Percentiles rank a stretch among this genome's conserved stretches.
Evolutionary conservation across 257 asterid species (phyloP).

Genomic region (Solanum bulbocastanum): DNA sequence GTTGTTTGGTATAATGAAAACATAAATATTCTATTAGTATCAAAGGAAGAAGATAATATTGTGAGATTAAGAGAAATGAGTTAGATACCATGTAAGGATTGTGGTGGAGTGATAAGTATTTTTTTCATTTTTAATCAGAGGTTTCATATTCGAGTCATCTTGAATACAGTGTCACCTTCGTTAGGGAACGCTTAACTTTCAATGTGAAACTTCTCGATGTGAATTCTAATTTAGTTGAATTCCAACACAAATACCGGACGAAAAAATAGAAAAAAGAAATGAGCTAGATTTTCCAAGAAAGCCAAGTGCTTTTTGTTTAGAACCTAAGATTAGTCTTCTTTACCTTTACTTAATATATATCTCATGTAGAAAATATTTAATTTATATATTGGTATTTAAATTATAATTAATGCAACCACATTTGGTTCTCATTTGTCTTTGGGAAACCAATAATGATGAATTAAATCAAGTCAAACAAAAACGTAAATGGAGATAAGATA

Average conservation of each 20-base stretch:
- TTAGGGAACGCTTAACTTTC: no score
- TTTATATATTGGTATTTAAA: neutral
- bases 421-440: neutral
- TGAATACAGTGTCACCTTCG: neutral
- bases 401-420: no score
- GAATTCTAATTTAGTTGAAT: no score
- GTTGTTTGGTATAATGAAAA: neutral
- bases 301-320: neutral
- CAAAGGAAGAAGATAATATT: no score
- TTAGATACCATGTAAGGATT: no score
- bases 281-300: neutral
- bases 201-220: no score
- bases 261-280: no score
- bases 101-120: no score
- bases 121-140: neutral
- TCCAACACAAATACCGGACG: no score
- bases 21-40: neutral
- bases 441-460: neutral
- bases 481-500: neutral
- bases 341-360: neutral
- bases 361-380: neutral
- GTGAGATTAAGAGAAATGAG: no score
- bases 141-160: neutral
- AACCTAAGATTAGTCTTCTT: neutral
- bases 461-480: neutral